A percentile compares a stretch with the other conserved stretches of the same genome.
Evolutionary conservation across 2,329 filamentous ascomycete species (phyloP).

Genomic region (Cytospora chrysosperma): DNA sequence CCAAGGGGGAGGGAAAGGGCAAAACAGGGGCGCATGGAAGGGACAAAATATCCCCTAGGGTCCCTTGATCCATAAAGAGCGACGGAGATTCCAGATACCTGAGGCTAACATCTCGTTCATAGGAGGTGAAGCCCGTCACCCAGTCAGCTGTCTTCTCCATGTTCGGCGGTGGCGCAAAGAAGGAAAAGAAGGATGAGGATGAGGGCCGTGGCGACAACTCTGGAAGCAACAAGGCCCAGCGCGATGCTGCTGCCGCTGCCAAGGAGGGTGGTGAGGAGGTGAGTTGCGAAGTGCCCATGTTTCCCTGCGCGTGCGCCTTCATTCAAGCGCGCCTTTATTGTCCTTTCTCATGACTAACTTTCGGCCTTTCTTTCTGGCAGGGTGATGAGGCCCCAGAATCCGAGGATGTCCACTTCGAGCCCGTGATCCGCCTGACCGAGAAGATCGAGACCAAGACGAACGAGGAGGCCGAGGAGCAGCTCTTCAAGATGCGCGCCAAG

Average conservation of each 20-base stretch:
- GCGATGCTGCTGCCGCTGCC: constrained; percentile 59
- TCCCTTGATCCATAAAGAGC: neutral
- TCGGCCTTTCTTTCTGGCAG: constrained; percentile 36
- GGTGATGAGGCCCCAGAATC: constrained; percentile 82
- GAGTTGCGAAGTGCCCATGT: constrained; percentile 24
- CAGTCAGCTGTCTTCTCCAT: constrained; percentile 85
- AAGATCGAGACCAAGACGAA: constrained; percentile 97
- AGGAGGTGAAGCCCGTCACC: constrained; percentile 44
- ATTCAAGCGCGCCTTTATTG: neutral
- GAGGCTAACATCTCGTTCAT: neutral
- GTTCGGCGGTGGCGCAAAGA: constrained; percentile 97
- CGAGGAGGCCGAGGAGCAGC: constrained; percentile 95
- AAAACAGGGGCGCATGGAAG: neutral
- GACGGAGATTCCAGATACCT: too few species aligned
- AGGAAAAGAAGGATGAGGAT: constrained; percentile 85
- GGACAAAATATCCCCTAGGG: neutral
- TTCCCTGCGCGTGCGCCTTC: neutral
- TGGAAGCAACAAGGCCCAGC: constrained; percentile 81
- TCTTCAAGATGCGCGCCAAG: constrained; percentile 99
- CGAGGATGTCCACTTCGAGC: constrained; percentile 94
- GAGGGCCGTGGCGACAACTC: constrained; percentile 84
- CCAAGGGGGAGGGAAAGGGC: neutral
- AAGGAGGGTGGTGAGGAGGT: constrained; percentile 59
- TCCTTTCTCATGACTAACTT: constrained; percentile 14
- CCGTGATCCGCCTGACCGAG: constrained; percentile 92